These are phyloP conservation scores for Cercospora nicotianae DNA, from an alignment of 2,329 filamentous ascomycete species.

Conservation along the genomic window DNA sequence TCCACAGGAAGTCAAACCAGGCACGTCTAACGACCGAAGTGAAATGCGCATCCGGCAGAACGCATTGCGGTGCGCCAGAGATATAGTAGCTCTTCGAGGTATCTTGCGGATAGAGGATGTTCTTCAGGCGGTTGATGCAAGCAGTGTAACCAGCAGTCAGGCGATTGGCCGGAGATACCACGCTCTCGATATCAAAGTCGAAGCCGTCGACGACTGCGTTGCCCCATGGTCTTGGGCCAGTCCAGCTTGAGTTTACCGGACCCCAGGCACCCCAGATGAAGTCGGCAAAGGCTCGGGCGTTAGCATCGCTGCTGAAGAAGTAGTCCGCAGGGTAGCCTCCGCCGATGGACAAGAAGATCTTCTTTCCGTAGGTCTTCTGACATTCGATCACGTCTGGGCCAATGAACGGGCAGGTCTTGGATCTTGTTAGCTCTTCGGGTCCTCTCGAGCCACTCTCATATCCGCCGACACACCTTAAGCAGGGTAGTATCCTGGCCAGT, in stretches of 20 bases:
- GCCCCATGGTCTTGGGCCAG: slow-evolving; percentile 48
- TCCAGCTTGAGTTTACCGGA: slow-evolving; percentile 31
- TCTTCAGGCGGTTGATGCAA: slow-evolving; percentile 52
- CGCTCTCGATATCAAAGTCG: slow-evolving; percentile 53
- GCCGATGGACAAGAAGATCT: slow-evolving; percentile 50
- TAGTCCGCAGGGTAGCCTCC: slow-evolving; percentile 46
- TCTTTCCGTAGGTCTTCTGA: slow-evolving; percentile 46
- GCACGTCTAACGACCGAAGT: slow-evolving; percentile 39
- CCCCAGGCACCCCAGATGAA: slow-evolving; percentile 52
- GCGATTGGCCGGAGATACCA: slow-evolving; percentile 35
- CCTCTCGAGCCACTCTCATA: background rate
- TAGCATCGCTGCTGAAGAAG: slow-evolving; percentile 43
- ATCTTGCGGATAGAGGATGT: slow-evolving; percentile 40
- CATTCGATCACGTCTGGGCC: slow-evolving; percentile 47
- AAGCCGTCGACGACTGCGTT: slow-evolving; percentile 53
- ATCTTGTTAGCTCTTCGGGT: background rate
- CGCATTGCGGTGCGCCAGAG: slow-evolving; percentile 51
- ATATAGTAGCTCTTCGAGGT: slow-evolving; percentile 49
- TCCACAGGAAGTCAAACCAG: slow-evolving; percentile 48
- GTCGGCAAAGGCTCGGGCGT: slow-evolving; percentile 46
- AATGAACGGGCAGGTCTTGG: slow-evolving; percentile 31
- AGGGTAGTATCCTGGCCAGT: slow-evolving; percentile 16
- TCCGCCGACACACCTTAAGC: background rate
- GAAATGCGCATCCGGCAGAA: slow-evolving; percentile 50
- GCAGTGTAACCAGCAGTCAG: slow-evolving; percentile 41